Conservation (phyloP, 2,329 filamentous ascomycete genomes). For the Teratosphaeria gauchensis region DNA sequence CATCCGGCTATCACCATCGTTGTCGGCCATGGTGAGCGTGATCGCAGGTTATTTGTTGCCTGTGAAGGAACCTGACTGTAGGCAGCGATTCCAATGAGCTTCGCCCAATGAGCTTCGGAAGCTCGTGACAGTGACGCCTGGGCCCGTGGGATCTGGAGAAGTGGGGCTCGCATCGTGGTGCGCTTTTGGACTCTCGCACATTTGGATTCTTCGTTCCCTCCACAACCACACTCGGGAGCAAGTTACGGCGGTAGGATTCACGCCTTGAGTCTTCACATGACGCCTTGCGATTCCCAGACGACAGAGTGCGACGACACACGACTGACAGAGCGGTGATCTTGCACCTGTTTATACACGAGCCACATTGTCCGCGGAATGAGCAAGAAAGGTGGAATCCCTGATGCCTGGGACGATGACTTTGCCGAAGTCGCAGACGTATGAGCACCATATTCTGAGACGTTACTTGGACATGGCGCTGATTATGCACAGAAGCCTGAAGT, state of each 20-base stretch:
- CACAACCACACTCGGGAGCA: background rate
- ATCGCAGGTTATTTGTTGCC: background rate
- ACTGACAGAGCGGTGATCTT: background rate
- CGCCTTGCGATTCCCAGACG: background rate
- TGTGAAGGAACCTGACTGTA: background rate
- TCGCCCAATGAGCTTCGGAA: background rate
- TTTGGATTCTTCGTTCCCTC: background rate
- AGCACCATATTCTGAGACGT: background rate
- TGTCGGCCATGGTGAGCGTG: slow-evolving; percentile 30
- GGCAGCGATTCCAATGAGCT: background rate
- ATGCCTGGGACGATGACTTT: slow-evolving; percentile 93
- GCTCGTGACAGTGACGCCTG: background rate
- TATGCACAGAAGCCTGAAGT: slow-evolving; percentile 29
- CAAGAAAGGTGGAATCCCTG: slow-evolving; percentile 45
- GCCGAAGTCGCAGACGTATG: slow-evolving; percentile 64
- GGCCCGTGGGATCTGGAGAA: background rate
- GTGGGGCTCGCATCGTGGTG: background rate
- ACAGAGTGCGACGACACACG: background rate
- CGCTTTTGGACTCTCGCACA: background rate
- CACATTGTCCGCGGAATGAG: slow-evolving; percentile 27
- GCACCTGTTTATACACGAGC: background rate
- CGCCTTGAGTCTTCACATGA: background rate
- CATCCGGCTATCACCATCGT: slow-evolving; percentile 49
- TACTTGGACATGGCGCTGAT: background rate
- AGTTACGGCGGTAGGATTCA: background rate